Conservation (phyloP, 1,284 basidiomycete genomes). For the Athelia psychrophila region DNA sequence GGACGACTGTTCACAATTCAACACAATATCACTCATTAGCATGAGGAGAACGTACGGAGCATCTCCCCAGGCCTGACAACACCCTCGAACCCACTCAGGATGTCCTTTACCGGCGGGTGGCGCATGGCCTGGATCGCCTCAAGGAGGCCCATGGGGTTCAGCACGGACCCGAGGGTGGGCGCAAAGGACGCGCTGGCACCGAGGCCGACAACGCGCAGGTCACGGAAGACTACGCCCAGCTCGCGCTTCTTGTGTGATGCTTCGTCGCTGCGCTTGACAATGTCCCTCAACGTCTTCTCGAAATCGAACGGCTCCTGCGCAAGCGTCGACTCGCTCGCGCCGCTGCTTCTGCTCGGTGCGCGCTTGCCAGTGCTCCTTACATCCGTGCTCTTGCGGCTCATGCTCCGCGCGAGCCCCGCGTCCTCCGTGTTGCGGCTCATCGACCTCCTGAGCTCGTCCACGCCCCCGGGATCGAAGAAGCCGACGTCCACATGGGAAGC, state of each 20-base stretch:
- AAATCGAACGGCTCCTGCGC: slow-evolving; percentile 41
- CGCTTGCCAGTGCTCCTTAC: slow-evolving; percentile 12
- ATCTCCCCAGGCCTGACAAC: slow-evolving; percentile 54
- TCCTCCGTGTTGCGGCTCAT: slow-evolving; percentile 21
- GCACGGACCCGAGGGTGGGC: slow-evolving; percentile 36
- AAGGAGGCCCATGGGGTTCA: slow-evolving; percentile 32
- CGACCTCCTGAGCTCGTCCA: slow-evolving; percentile 25
- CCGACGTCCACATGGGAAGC: slow-evolving; percentile 20
- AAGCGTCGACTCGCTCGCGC: background rate
- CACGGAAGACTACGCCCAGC: slow-evolving; percentile 32
- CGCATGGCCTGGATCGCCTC: slow-evolving; percentile 24
- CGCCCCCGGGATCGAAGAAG: slow-evolving; percentile 31
- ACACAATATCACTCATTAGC: too few relatives aligned
- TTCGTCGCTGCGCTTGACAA: slow-evolving; percentile 29
- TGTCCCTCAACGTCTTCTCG: slow-evolving; percentile 36
- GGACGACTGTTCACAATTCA: slow-evolving; percentile 42
- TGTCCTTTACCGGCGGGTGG: slow-evolving; percentile 40
- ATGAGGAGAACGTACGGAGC: slow-evolving; percentile 44
- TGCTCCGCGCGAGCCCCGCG: slow-evolving; percentile 41
- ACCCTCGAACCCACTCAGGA: slow-evolving; percentile 48
- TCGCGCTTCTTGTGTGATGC: slow-evolving; percentile 28
- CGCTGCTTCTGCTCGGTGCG: slow-evolving; percentile 5
- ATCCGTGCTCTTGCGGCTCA: slow-evolving; percentile 25
- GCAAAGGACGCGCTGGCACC: slow-evolving; percentile 35
- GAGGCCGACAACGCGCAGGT: slow-evolving; percentile 32